A percentile compares a stretch with the other conserved stretches of the same genome.
Conservation (phyloP, 495 filamentous ascomycete species). For the Cenococcum geophilum region DNA sequence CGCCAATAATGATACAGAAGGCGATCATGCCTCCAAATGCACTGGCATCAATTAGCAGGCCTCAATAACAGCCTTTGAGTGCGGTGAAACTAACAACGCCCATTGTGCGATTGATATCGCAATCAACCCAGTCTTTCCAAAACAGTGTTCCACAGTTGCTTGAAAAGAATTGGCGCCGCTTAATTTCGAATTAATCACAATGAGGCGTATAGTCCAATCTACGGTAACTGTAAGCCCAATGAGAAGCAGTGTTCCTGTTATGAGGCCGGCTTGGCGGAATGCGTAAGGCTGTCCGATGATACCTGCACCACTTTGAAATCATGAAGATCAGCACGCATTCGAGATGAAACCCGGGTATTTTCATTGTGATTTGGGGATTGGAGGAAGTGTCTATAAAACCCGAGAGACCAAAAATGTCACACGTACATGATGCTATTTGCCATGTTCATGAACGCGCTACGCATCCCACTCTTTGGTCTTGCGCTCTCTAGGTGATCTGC, state of each 20-base stretch:
- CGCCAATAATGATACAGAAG: slow-evolving; percentile 94
- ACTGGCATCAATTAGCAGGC: slow-evolving; percentile 32
- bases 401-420: background rate
- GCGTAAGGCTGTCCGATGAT: slow-evolving; percentile 98
- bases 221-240: slow-evolving; percentile 72
- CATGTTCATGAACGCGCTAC: slow-evolving; percentile 94
- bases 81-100: slow-evolving; percentile 58
- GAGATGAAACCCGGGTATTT: background rate
- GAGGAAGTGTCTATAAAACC: background rate
- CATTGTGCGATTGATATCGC: slow-evolving; percentile 91
- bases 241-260: slow-evolving; percentile 71
- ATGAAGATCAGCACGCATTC: slow-evolving; percentile 2
- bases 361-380: background rate
- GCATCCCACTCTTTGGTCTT: slow-evolving; percentile 60
- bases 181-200: slow-evolving; percentile 92
- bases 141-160: slow-evolving; percentile 89
- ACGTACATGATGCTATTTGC: slow-evolving; percentile 85
- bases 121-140: slow-evolving; percentile 77
- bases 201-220: slow-evolving; percentile 96
- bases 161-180: slow-evolving; percentile 90
- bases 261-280: slow-evolving; percentile 79
- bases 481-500: slow-evolving; percentile 56
- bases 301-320: slow-evolving; percentile 60
- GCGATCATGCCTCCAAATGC: slow-evolving; percentile 98
- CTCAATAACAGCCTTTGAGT: no score